Evolutionary conservation across 2,329 filamentous ascomycete species (phyloP).

Genomic region (Fusarium compactum): DNA sequence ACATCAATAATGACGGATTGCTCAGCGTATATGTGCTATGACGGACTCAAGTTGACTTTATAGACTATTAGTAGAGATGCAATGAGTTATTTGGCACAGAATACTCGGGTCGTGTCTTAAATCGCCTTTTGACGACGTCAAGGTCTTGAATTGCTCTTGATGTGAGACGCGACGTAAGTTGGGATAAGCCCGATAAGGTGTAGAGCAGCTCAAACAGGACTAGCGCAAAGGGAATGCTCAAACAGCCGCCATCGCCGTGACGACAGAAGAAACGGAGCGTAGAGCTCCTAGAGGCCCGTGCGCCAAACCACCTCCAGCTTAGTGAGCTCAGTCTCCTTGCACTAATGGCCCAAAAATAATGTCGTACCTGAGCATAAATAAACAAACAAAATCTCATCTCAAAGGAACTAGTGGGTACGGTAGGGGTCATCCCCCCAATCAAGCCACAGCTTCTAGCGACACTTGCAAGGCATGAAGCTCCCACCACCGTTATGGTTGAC

Average conservation of each 20-base stretch:
- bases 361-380: constrained; percentile 50
- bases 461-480: constrained; percentile 31
- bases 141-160: constrained; percentile 14
- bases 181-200: constrained; percentile 17
- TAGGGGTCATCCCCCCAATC: constrained; percentile 25
- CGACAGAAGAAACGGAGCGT: constrained; percentile 45
- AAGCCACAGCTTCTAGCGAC: constrained; percentile 35
- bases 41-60: background rate
- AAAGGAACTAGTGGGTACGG: constrained; percentile 34
- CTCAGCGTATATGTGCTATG: background rate
- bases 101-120: background rate
- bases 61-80: background rate
- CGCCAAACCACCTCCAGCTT: constrained; percentile 38
- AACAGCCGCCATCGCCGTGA: constrained; percentile 51
- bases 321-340: constrained; percentile 31
- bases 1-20: constrained; percentile 18
- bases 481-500: constrained; percentile 40
- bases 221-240: constrained; percentile 12
- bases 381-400: constrained; percentile 52
- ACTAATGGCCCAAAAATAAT: constrained; percentile 45
- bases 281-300: constrained; percentile 40
- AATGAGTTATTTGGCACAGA: background rate
- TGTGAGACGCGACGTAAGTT: constrained; percentile 44
- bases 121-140: constrained; percentile 15
- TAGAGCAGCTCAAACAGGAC: background rate